These are phyloP conservation scores for Cutaneotrichosporon cavernicola DNA, from an alignment of 1,284 basidiomycete genomes.

Conservation along the genomic window DNA sequence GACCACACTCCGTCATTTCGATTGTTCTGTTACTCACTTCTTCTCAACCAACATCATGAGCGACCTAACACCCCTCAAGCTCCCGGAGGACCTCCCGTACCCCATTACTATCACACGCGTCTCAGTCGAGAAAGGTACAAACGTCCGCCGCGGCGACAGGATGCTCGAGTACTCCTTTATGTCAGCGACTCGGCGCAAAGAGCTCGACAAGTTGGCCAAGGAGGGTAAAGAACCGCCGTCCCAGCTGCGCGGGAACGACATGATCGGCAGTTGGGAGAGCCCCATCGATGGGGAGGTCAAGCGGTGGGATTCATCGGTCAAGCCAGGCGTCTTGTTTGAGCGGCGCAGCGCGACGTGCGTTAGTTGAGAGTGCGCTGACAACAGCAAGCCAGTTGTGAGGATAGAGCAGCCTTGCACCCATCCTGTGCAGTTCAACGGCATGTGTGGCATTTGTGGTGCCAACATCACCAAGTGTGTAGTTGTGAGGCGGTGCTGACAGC, in stretches of 20 bases:
- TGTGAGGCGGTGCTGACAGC: constrained; percentile 21
- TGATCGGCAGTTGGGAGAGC: constrained; percentile 84
- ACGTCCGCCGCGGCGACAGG: constrained; percentile 66
- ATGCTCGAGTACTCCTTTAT: constrained; percentile 75
- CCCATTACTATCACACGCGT: constrained; percentile 73
- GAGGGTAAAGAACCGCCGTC: constrained; percentile 27
- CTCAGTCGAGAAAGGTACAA: constrained; percentile 56
- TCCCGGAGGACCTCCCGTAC: constrained; percentile 71
- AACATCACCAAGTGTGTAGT: constrained; percentile 79
- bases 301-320: constrained; percentile 44
- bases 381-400: constrained; percentile 60
- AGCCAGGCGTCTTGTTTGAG: constrained; percentile 39
- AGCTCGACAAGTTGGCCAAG: constrained; percentile 22
- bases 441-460: constrained; percentile 90
- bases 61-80: constrained; percentile 47
- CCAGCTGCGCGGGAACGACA: constrained; percentile 60
- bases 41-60: constrained; percentile 28
- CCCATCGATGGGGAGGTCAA: constrained; percentile 66
- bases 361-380: constrained; percentile 5
- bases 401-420: constrained; percentile 88
- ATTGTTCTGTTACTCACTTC: background rate
- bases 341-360: constrained; percentile 37
- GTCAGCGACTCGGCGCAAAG: constrained; percentile 30
- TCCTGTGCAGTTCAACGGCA: constrained; percentile 83
- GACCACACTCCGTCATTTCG: background rate